phyloP scores from a whole-genome alignment of 352 stramenopile species.

The Globisporangium echinulatum region DNA sequence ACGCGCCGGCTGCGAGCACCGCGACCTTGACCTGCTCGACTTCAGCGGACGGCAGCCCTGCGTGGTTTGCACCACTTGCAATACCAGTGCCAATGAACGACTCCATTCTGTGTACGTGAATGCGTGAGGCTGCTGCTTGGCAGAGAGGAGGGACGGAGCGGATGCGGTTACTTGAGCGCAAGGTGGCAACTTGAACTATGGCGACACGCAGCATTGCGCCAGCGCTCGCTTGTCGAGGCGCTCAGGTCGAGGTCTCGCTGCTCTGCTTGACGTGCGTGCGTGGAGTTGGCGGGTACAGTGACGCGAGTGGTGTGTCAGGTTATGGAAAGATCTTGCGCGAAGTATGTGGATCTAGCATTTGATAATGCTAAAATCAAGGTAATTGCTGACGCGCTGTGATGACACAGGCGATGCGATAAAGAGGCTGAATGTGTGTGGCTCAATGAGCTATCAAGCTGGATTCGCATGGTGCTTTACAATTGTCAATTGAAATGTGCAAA shows the following conservation, averaged over 20 bases:
- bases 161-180: constrained; percentile 11
- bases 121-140: background rate
- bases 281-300: background rate
- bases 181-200: constrained; percentile 13
- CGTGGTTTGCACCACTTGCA: constrained; percentile 44
- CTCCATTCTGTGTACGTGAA: constrained; percentile 25
- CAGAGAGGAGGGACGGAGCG: background rate
- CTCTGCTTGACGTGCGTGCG: background rate
- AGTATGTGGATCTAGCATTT: too few relatives aligned
- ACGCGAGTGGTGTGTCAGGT: too few relatives aligned
- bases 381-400: too few relatives aligned
- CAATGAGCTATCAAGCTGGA: too few relatives aligned
- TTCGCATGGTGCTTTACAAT: too few relatives aligned
- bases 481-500: too few relatives aligned
- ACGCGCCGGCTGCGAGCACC: constrained; percentile 92
- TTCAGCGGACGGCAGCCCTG: constrained; percentile 60
- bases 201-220: background rate
- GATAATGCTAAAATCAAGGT: too few relatives aligned
- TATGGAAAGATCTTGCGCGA: too few relatives aligned
- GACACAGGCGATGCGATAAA: too few relatives aligned
- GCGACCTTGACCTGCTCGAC: constrained; percentile 78
- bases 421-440: too few relatives aligned
- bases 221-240: background rate
- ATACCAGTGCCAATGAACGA: constrained; percentile 23
- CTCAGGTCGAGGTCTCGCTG: too few relatives aligned